phyloP scores from a whole-genome alignment of 1,284 basidiomycete genomes.

The Erythrobasidium hasegawianum region DNA sequence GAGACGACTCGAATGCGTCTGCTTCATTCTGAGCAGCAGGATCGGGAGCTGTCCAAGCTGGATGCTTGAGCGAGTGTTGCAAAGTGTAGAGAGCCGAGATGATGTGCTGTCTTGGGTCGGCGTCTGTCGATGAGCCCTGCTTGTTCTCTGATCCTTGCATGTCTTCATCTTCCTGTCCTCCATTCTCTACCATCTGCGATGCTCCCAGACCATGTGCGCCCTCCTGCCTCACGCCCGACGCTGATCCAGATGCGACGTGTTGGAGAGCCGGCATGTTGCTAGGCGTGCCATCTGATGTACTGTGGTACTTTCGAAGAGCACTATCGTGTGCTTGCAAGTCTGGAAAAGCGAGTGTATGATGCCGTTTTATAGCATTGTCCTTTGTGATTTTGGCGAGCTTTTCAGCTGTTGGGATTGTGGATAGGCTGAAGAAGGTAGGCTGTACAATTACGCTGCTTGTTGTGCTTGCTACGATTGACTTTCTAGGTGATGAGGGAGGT shows the following conservation, averaged over 20 bases:
- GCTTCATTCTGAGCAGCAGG: slow-evolving; percentile 1
- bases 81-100: slow-evolving; percentile 26
- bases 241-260: not conserved
- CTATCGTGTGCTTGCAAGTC: slow-evolving; percentile 13
- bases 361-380: slow-evolving; percentile 17
- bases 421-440: not conserved
- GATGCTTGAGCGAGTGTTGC: slow-evolving; percentile 13
- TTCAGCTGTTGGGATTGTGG: not conserved
- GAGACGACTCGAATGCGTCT: slow-evolving; percentile 29
- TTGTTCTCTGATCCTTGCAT: not conserved
- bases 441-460: not conserved
- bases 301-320: no score
- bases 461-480: no score
- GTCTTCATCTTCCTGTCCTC: not conserved
- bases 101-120: slow-evolving; percentile 27
- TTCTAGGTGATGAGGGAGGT: no score
- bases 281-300: no score
- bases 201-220: not conserved
- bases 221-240: not conserved
- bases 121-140: slow-evolving; percentile 9
- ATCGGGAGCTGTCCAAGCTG: slow-evolving; percentile 16
- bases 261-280: not conserved
- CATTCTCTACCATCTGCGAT: not conserved
- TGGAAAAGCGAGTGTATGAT: slow-evolving; percentile 29
- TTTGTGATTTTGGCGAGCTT: slow-evolving; percentile 30